Evolutionary conservation across 306 rosid species (phyloP), one percentile per base, ranked within the genome.

Genomic region (Fragaria nilgerrensis): DNA sequence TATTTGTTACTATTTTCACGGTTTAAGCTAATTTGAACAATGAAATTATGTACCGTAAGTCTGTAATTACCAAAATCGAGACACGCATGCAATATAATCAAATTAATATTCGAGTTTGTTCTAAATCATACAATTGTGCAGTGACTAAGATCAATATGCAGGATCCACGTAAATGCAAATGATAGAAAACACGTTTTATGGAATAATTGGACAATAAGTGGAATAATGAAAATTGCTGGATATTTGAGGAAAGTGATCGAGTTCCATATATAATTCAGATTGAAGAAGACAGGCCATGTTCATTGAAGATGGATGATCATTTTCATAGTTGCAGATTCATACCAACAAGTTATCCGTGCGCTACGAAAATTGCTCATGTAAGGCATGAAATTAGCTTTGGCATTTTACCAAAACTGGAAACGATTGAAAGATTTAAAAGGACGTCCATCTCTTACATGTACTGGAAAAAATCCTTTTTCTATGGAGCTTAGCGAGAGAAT

Each of bases 251-350:
- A 68, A 50, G 32, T 9, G 25, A 13, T 49, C 68, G n/a, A 29
- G 9, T 56, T 39, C 48, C 52, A 16, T 34, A 34, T 34, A 34
- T 32, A 7, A 29, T 36, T 36, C 23, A 23, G 5, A 67, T 63
- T 39, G 55, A 55, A 77, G 63, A 86, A 72, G 65, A 79, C 75
- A 62, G 14, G 67, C 65, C 72, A 72, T 73, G 77, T 82, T 76
- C 29, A 23, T 47, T 45, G 32, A 59, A 34, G 41, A 27, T 52
- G 63, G 41, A 29, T 29, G 6, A 43, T 32, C n/a, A 27, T 27
- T 32, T 41, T 59, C 36, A 5, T 32, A 29, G 13, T n/a, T 59
- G 27, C 53, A n/a, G 23, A n/a, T 43, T 9, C 22, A 75, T 34
- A 63, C 56, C 63, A 41, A 41, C 17, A 39, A 10, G 32, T 12